Percentiles rank a stretch among this genome's conserved stretches.
phyloP scores from a whole-genome alignment of 805 yeast genomes.

The Wickerhamiella allomyrinae region DNA sequence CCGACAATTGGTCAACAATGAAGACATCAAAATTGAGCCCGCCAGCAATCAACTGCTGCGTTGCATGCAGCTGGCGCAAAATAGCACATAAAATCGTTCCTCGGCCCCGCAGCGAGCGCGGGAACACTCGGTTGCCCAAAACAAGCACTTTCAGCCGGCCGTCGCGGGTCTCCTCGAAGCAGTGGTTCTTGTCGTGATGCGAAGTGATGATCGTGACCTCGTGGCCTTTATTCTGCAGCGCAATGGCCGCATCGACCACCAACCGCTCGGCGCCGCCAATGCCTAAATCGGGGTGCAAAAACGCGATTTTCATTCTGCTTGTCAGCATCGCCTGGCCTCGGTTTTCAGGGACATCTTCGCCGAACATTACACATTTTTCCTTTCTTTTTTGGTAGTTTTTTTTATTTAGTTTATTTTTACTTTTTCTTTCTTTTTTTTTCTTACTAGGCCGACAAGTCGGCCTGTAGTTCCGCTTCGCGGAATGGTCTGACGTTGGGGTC shows the following conservation, averaged over 20 bases:
- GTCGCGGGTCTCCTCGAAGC: constrained; percentile 75
- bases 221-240: constrained; percentile 55
- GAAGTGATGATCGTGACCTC: constrained; percentile 66
- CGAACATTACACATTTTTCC: no score
- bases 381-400: no score
- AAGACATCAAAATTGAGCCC: constrained; percentile 44
- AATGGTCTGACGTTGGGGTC: no score
- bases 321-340: no score
- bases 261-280: constrained; percentile 96
- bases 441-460: no score
- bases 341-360: no score
- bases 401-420: no score
- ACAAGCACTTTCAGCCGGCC: constrained; percentile 50
- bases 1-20: constrained; percentile 77
- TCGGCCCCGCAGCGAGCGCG: constrained; percentile 50
- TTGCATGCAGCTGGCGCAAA: constrained; percentile 62
- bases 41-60: constrained; percentile 29
- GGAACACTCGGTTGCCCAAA: constrained; percentile 65
- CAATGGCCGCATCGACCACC: constrained; percentile 91
- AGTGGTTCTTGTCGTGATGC: constrained; percentile 74
- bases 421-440: no score
- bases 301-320: constrained; percentile 52
- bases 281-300: constrained; percentile 91
- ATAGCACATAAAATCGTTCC: constrained; percentile 74
- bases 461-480: no score